Conservation (phyloP, 2,329 filamentous ascomycete species). For the Botryosphaeria dothidea region DNA sequence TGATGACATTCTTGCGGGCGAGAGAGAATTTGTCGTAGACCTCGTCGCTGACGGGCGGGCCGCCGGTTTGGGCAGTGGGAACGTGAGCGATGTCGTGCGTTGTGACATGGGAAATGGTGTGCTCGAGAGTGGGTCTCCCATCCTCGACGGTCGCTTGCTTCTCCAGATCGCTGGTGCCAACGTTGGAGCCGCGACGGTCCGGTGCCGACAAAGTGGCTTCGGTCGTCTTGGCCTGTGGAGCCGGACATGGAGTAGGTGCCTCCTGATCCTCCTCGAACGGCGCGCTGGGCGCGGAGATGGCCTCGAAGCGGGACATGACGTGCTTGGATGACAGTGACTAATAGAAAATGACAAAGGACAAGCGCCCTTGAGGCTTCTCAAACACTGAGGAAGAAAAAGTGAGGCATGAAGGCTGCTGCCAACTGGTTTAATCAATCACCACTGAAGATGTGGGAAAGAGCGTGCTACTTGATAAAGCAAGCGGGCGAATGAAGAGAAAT, state of each 20-base stretch:
- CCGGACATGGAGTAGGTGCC: neutral
- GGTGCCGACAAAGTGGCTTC: neutral
- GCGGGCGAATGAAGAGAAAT: conserved; percentile 8
- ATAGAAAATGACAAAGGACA: neutral
- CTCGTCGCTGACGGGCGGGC: conserved; percentile 38
- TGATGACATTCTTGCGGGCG: conserved; percentile 66
- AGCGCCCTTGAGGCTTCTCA: neutral
- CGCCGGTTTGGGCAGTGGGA: neutral
- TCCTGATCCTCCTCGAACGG: neutral
- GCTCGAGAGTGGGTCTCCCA: conserved; percentile 30
- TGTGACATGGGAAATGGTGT: conserved; percentile 32
- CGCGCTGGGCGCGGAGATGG: conserved; percentile 13
- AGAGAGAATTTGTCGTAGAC: conserved; percentile 66
- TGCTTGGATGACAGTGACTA: neutral
- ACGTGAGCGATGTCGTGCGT: conserved; percentile 16
- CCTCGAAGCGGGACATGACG: conserved; percentile 15
- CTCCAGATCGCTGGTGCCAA: neutral
- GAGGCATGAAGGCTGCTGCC: neutral
- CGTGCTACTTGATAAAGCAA: neutral
- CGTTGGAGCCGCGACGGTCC: neutral
- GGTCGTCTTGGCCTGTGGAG: neutral
- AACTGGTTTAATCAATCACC: neutral
- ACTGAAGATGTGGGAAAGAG: neutral
- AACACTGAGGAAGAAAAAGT: neutral
- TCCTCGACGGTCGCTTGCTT: conserved; percentile 11